Evolutionary conservation across 192 early-diverging fungal genomes (phyloP), one percentile per base, ranked within the genome.

Genomic region (Backusella liffmaniae): DNA sequence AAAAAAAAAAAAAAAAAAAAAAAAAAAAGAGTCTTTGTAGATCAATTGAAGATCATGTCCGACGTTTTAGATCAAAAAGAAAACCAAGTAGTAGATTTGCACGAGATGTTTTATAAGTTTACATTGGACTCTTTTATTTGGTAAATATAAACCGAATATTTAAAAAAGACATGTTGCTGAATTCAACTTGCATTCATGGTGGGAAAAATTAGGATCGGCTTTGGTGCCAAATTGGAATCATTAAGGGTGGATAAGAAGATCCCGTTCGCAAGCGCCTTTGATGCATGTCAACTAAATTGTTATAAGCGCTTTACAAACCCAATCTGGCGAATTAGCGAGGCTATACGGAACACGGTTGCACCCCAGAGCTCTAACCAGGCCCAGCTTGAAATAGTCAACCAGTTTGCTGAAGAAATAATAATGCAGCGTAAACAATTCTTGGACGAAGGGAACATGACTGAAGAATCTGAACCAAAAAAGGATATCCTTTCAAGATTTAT

Each of bases 231-330:
- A 3, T 70, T 87, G 15, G 69, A 84, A 32, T 80, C 84, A 13
- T 39, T 89, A 7, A 77, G 76, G 44, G 69, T 69, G 39, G 76
- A 76, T 6, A 78, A 78, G 8, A 80, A 80, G 42, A 72, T 73
- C 32, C 78, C 67, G 7, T 88, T 90, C 75, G 88, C 86, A 1
- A 26, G 42, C 1, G 65, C 87, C 13, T 90, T 89, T 73, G 88
- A 89, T 49, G 79, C 51, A 67, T 79, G 77, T 0, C 87, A 88
- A 67, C 56, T 44, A 35, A 73, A 78, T 26, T 39, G 66, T 5
- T 78, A 69, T 51, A 44, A 73, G 4, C 72, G 72, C 34, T 66
- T 78, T 42, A 35, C 73, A 12, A 53, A 67, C 39, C 65, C 72
- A 4, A 7, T 75, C 8, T 70, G 32, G 56, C 73, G 34, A 16